Evolutionary conservation across 139 green algal species (phyloP).

Genomic region (Deuterostichococcus epilithicus): DNA sequence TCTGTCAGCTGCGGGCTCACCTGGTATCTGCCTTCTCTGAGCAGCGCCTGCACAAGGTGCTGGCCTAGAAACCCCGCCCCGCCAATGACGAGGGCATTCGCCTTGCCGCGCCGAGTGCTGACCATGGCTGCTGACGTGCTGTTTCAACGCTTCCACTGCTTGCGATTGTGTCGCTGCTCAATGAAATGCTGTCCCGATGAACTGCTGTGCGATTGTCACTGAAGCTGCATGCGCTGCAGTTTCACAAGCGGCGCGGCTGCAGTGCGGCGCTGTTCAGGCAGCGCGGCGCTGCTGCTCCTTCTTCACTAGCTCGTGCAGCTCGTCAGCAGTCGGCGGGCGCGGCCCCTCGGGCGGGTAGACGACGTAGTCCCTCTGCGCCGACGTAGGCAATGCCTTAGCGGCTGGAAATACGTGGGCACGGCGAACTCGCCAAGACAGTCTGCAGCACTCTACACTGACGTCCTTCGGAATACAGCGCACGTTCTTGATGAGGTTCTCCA

Average conservation of each 20-base stretch:
- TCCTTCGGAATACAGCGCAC: slow-evolving; percentile 21
- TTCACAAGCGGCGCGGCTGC: too few species aligned
- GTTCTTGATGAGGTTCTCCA: slow-evolving; percentile 57
- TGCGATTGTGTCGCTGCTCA: too few species aligned
- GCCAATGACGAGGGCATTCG: slow-evolving; percentile 66
- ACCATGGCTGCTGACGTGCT: slow-evolving; percentile 18
- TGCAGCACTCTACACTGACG: too few species aligned
- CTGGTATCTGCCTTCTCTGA: slow-evolving; percentile 52
- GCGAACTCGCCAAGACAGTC: too few species aligned
- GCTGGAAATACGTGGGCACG: too few species aligned
- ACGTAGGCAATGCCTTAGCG: too few species aligned
- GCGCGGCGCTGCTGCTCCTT: slow-evolving; percentile 12
- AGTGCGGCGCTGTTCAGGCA: background rate
- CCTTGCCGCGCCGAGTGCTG: slow-evolving; percentile 13
- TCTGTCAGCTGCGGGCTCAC: background rate
- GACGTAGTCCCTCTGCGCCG: slow-evolving; percentile 29
- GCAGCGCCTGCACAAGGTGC: slow-evolving; percentile 70
- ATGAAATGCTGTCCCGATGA: too few species aligned
- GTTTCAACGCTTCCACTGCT: background rate
- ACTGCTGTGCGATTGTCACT: too few species aligned
- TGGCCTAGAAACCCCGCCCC: slow-evolving; percentile 80
- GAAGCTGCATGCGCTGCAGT: too few species aligned
- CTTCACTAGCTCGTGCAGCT: slow-evolving; percentile 20
- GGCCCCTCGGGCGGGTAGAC: slow-evolving; percentile 38
- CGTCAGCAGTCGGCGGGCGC: slow-evolving; percentile 24